These are phyloP conservation scores for Phytophthora parvispora DNA, from an alignment of 352 stramenopile genomes.

Conservation along the genomic window DNA sequence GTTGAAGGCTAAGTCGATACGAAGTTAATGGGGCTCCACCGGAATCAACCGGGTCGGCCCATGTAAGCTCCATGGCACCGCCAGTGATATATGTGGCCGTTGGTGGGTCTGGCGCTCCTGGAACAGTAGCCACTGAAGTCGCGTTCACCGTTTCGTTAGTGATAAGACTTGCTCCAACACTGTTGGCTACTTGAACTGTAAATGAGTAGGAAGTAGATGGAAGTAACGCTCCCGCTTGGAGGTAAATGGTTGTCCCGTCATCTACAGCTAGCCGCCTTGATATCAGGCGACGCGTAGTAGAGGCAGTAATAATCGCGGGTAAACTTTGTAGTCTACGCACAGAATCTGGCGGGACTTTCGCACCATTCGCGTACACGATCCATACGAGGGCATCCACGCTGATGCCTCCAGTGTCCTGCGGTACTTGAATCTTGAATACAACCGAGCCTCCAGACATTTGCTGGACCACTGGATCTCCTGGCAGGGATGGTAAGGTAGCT, in stretches of 20 bases:
- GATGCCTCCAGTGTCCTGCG: conserved; percentile 56
- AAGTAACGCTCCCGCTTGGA: conserved; percentile 58
- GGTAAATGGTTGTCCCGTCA: conserved; percentile 12
- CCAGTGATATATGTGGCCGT: conserved; percentile 35
- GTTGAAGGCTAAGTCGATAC: conserved; percentile 42
- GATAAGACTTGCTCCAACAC: conserved; percentile 33
- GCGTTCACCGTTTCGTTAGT: conserved; percentile 8
- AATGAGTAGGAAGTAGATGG: conserved; percentile 57
- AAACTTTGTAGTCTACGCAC: conserved; percentile 10
- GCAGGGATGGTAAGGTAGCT: conserved; percentile 37
- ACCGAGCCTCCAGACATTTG: conserved; percentile 48
- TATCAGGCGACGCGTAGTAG: not conserved
- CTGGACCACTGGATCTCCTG: conserved; percentile 32
- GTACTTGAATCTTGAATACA: conserved; percentile 38
- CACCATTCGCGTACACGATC: conserved; percentile 52
- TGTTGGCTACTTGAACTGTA: conserved; percentile 43
- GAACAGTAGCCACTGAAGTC: conserved; percentile 34
- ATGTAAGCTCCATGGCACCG: conserved; percentile 49
- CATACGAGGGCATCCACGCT: conserved; percentile 35
- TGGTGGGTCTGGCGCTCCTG: conserved; percentile 39
- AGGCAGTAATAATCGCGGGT: no score
- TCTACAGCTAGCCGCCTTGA: no score
- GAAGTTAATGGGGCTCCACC: conserved; percentile 57
- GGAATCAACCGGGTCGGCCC: conserved; percentile 60
- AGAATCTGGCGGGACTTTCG: conserved; percentile 28